Evolutionary conservation across 768 basidiomycete genomes (phyloP), one percentile per base, ranked within the genome.

Genomic region (Russula sp.): DNA sequence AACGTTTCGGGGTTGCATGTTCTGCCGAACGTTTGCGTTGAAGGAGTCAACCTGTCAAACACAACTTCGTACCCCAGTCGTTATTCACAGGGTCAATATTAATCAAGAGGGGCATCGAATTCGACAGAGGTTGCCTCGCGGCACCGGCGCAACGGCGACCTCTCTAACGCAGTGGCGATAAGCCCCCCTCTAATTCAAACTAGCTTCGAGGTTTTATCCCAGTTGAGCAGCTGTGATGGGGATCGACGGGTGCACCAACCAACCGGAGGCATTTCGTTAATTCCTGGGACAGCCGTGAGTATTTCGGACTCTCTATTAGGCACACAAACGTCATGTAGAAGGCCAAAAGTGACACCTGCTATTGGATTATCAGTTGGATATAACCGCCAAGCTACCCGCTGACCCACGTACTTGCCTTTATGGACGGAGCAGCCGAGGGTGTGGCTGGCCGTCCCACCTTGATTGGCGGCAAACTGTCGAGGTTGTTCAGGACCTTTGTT

Each of bases 1-100:
- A 58, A 57, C 50, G 44, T 63, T 57, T 40, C 31, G 31, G 56
- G 55, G 56, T 57, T 6, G 48, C 31, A n/a, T 62, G 31, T 51
- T 35, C 31, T 35, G 31, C 32, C 22, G 18, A 56, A 42, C 54
- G 6, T 50, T 37, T 31, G 55, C 39, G 44, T 62, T 42, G 55
- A 57, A 62, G 31, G 6, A 7, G 34, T 20, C 62, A 52, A 27
- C n/a, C 13, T 51, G 61, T 57, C 51, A 47, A 7, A 51, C 27
- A 31, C 42, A 18, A 16, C 18, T 18, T 13, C 54, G 14, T 39
- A 13, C n/a, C 35, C 22, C 4, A 35, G 35, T 37, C 39, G 27
- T 59, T 40, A 16, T 22, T 39, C 22, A 54, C 27, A 9, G 16
- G 18, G 37, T 27, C 9, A 34, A 50, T 49, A 14, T 20, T 20